Base-by-base conservation (phyloP, 371 early-diverging fungal genomes). In the Gilbertella persicaria region DNA sequence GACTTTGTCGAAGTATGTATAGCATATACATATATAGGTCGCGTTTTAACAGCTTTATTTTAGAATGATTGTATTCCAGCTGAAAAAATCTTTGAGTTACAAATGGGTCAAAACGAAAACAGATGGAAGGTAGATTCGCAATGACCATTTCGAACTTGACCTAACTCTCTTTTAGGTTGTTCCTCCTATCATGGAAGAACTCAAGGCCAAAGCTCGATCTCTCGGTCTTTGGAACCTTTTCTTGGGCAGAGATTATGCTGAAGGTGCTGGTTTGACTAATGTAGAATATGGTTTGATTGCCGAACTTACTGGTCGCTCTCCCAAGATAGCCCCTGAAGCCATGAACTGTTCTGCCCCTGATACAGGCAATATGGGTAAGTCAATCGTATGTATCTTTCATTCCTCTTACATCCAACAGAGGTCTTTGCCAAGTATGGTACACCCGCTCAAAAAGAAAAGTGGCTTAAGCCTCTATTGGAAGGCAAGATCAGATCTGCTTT, bases 161-260 rank as follows among this genome's bases (percentile, higher is more conserved):
- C 24, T 33, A 19, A 60, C n/a, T 36, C 8, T 39, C 2, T 3
- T 33, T 38, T 64, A 86, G 87, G 55, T 77, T 12, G 73, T 88
- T 33, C 97, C 97, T 23, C 80, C 88, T 25, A 79, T 95, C 25
- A 79, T 97, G 64, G 96, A 94, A 67, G 77, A 85, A 38, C 88
- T 98, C 47, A 95, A 96, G 77, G 64, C 70, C 33, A 92, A 92
- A 62, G 98, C 98, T 0, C 80, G 83, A 58, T 70, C 78, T 14
- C 83, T 95, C 17, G 98, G 97, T 8, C 85, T 98, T 14, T 98
- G 98, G 98, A 98, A 98, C 78, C 67, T 97, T 53, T 97, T 94
- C 75, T 70, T 96, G 60, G 82, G 87, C 24, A 82, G 80, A 54
- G 83, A 85, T 41, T 89, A 90, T 60, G 65, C 75, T 13, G 86